phyloP scores from a whole-genome alignment of 1,284 basidiomycete species.

The Flammula alnicola region DNA sequence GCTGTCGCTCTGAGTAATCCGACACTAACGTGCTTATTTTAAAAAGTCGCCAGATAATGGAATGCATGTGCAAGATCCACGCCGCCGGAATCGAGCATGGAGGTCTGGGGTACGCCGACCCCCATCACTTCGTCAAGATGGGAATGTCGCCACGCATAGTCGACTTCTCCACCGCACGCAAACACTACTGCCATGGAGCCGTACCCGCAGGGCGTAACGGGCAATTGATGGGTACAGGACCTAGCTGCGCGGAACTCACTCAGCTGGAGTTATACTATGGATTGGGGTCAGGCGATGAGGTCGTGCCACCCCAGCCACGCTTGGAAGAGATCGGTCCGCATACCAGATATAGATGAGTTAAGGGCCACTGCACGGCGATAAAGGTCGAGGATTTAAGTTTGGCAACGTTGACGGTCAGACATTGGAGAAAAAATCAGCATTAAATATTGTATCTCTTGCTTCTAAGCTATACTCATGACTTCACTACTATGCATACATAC shows the following conservation, averaged over 20 bases:
- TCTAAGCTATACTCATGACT: no score
- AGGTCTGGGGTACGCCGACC: neutral
- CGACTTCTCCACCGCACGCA: neutral
- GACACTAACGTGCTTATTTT: neutral
- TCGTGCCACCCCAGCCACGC: no score
- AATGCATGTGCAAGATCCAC: neutral
- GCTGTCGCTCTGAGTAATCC: no score
- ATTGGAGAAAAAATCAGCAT: no score
- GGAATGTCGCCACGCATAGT: neutral
- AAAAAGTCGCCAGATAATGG: neutral
- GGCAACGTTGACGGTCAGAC: no score
- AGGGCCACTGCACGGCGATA: no score
- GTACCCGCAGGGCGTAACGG: neutral
- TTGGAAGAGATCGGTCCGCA: no score
- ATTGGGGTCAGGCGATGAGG: no score
- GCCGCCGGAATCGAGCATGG: neutral
- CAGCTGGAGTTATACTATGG: neutral
- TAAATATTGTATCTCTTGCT: no score
- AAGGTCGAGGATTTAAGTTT: no score
- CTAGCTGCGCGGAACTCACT: neutral
- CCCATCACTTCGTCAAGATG: neutral
- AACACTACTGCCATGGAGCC: neutral
- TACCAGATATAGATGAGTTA: no score
- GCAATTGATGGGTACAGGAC: neutral
- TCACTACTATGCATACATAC: no score